Base-by-base conservation (phyloP, 2,329 filamentous ascomycete genomes). In the Stylonectria norvegica region DNA sequence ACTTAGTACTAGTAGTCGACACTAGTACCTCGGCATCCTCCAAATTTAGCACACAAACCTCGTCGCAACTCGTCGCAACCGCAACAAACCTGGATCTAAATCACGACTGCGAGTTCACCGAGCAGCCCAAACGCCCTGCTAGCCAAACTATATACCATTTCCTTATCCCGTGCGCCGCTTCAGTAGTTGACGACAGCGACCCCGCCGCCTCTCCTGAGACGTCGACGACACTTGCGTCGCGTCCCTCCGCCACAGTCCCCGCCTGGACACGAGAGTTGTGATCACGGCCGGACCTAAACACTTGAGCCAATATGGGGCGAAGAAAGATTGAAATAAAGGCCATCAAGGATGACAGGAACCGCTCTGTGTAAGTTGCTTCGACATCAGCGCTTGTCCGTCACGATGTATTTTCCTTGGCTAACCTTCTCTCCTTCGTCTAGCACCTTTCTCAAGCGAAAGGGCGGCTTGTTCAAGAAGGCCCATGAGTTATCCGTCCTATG, bases 281-380 rank as follows among this genome's bases (percentile, higher is more conserved):
- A 52, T 38, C 22, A 14, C 34, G 25, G 40, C 36, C 34, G 43
- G 17, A 38, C 17, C 40, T 41, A 22, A 48, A 16, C 39, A 6
- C 20, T 16, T 15, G 20, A 33, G 37, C 52, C 49, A 62, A 33
- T 37, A 98, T 98, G 93, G 93, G 93, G 67, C 85, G 93, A 68
- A 83, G 93, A 78, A 98, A 98, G 81, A 98, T 98, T 65, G 93
- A 97, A 75, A 97, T 98, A 76, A 96, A 96, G 72, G 89, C 91
- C 57, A 97, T 97, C 77, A 96, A 95, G 71, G 90, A 96, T 81
- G 90, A 96, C 69, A 83, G 90, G 60, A 96, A 96, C 65, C 89
- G 90, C 65, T 95, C 90, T 60, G 90, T 96, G 90, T 96, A 89
- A 69, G 88, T 75, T 43, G 11, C n/a, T 18, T 14, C 30, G 15